phyloP scores from a whole-genome alignment of 2,329 filamentous ascomycete genomes.

The Dothistroma septosporum region DNA sequence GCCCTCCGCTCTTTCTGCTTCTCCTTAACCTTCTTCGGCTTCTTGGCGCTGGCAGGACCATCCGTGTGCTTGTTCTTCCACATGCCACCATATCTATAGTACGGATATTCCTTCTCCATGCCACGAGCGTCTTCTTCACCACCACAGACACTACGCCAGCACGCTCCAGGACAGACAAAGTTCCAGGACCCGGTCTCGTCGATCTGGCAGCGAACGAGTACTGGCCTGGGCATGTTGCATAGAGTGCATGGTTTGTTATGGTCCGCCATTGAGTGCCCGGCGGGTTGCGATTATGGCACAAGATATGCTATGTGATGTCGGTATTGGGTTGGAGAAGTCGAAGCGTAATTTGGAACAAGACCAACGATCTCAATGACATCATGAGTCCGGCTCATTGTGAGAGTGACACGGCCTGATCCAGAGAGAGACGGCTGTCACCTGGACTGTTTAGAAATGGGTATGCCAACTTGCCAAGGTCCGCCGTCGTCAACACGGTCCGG shows the following conservation, averaged over 20 bases:
- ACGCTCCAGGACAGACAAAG: slow-evolving; percentile 43
- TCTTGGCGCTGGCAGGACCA: slow-evolving; percentile 38
- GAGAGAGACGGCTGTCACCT: too few relatives aligned
- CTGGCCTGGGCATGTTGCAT: slow-evolving; percentile 36
- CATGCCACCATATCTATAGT: slow-evolving; percentile 39
- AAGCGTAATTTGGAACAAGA: too few relatives aligned
- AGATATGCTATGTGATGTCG: too few relatives aligned
- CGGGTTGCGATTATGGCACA: too few relatives aligned
- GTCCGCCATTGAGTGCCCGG: slow-evolving; percentile 2
- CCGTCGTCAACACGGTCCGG: too few relatives aligned
- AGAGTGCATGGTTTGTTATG: slow-evolving; percentile 41
- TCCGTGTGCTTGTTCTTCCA: slow-evolving; percentile 44
- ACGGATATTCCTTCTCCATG: slow-evolving; percentile 32
- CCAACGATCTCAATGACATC: too few relatives aligned
- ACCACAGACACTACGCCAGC: slow-evolving; percentile 44
- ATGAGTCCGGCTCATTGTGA: too few relatives aligned
- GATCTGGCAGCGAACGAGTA: slow-evolving; percentile 44
- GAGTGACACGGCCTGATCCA: too few relatives aligned
- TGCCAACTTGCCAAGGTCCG: too few relatives aligned
- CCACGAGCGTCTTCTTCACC: slow-evolving; percentile 41
- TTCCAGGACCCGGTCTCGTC: slow-evolving; percentile 41
- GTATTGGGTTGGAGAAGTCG: too few relatives aligned
- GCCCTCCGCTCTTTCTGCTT: slow-evolving; percentile 27
- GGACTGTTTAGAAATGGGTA: too few relatives aligned
- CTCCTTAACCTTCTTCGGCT: slow-evolving; percentile 39